Conservation (phyloP, 1,139 yeast species). For the Hyphopichia wangnamkhiaoensis region DNA sequence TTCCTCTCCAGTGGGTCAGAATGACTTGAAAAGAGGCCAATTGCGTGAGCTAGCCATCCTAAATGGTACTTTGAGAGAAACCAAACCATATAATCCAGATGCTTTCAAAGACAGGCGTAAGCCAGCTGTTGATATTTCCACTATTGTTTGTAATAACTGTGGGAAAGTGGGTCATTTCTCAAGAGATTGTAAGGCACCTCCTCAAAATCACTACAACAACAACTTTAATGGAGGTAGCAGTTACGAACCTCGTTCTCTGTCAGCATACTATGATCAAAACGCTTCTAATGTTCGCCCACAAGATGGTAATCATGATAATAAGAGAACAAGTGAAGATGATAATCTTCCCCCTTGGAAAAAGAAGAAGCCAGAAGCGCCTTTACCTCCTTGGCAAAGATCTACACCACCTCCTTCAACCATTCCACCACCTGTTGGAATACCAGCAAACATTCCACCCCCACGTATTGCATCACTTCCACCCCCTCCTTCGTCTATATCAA, state of each 20-base stretch:
- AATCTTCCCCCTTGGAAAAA: slow-evolving; percentile 16
- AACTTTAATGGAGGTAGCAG: too few species aligned
- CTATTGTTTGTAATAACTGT: slow-evolving; percentile 73
- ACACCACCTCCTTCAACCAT: slow-evolving; percentile 5
- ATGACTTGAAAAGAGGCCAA: slow-evolving; percentile 88
- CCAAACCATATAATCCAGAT: slow-evolving; percentile 70
- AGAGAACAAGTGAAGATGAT: slow-evolving; percentile 8
- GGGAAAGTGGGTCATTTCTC: slow-evolving; percentile 86
- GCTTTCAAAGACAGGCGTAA: slow-evolving; percentile 35
- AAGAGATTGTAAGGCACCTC: slow-evolving; percentile 65
- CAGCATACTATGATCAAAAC: too few species aligned
- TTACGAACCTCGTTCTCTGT: too few species aligned
- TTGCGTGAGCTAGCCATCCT: slow-evolving; percentile 87
- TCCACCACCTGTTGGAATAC: background rate
- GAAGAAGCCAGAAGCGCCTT: slow-evolving; percentile 14
- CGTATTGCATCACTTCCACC: too few species aligned
- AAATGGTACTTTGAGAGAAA: slow-evolving; percentile 90
- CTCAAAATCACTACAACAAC: background rate
- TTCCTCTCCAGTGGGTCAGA: slow-evolving; percentile 88
- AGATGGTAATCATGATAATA: slow-evolving; percentile 1
- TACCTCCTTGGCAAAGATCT: slow-evolving; percentile 20
- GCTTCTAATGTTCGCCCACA: too few species aligned
- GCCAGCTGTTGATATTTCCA: slow-evolving; percentile 52
- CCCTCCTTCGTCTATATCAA: slow-evolving; percentile 13
- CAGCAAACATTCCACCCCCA: background rate